Base-by-base conservation (phyloP, 129 eudicot species). In the Chrysanthemum makinoi region DNA sequence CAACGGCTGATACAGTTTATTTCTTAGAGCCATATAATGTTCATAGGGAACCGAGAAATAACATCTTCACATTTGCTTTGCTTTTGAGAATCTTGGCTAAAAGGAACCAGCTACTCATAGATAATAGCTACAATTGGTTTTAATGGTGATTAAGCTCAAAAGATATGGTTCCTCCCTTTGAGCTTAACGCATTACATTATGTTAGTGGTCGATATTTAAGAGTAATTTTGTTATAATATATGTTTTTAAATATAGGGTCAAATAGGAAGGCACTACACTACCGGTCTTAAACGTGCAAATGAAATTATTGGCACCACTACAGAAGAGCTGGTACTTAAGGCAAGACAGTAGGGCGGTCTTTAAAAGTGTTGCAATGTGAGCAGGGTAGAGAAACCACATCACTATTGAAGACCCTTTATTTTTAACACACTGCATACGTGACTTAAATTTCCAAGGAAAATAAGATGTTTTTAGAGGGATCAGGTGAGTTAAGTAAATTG, bases 231-330 rank as follows among this genome's bases (percentile, higher is more conserved):
- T 53, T 0, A 56, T 11, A 1, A 28, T 15, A 3, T 35, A 20
- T 56, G 22, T 57, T 59, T 65, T 18, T 83, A 74, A 69, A 77
- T 70, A 70, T 72, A 89, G 98, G 98, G 89, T 76, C 35, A 94
- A 33, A 89, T 87, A 50, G 96, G 96, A 82, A 81, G 96, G 85
- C 89, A 81, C 67, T 87, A 75, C 33, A 78, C 88, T 26, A 87
- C 85, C 13, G 84, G 90, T 33, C 86, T 93, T n/a, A 89, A 87
- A 90, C 91, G 98, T 28, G 98, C 96, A 6, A 93, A 93, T 65
- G 98, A 89, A 83, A 93, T 93, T 62, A 93, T 93, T 64, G 98
- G 98, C 54, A 89, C 86, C 62, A 93, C 98, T n/a, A 93, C n/a
- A 13, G 96, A 93, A 78, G 98, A 93, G 83, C n/a, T 89, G 51